Evolutionary conservation across 148 eudicot genomes (phyloP).

Genomic region (Spergularia marina): DNA sequence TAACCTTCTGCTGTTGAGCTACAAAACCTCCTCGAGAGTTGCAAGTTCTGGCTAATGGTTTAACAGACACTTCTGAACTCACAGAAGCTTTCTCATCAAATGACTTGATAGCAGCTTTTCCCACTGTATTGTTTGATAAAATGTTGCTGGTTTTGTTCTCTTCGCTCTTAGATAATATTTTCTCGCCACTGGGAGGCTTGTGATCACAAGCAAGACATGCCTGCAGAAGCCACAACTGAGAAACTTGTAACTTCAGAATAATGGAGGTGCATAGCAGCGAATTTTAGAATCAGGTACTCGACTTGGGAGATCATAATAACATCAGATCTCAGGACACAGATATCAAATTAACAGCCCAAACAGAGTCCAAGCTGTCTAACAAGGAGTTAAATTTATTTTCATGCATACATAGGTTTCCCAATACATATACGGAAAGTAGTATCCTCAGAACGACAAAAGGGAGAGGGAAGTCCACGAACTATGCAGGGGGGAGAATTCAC

Average conservation of each 20-base stretch:
- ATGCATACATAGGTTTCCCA: background rate
- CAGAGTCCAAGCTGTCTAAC: background rate
- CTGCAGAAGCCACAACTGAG: conserved; percentile 14
- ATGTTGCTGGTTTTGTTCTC: background rate
- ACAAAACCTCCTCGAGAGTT: conserved; percentile 7
- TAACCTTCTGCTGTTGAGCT: background rate
- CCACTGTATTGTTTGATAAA: background rate
- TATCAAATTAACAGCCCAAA: background rate
- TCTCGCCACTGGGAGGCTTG: conserved; percentile 5
- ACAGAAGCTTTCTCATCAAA: background rate
- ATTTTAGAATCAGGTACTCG: background rate
- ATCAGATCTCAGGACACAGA: background rate
- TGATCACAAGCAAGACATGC: conserved; percentile 9
- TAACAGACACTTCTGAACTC: background rate
- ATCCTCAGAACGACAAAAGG: too few relatives aligned
- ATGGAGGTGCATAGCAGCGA: background rate
- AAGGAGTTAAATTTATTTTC: background rate
- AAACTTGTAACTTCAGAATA: background rate
- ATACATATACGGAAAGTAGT: too few relatives aligned
- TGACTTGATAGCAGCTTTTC: conserved; percentile 1
- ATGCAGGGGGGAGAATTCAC: background rate
- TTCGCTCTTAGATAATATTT: background rate
- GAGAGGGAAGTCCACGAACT: background rate
- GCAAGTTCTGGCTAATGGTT: conserved; percentile 14
- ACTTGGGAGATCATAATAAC: background rate